Conservation (phyloP, 176 grass and related monocot genomes). For the Oropetium thomaeum region DNA sequence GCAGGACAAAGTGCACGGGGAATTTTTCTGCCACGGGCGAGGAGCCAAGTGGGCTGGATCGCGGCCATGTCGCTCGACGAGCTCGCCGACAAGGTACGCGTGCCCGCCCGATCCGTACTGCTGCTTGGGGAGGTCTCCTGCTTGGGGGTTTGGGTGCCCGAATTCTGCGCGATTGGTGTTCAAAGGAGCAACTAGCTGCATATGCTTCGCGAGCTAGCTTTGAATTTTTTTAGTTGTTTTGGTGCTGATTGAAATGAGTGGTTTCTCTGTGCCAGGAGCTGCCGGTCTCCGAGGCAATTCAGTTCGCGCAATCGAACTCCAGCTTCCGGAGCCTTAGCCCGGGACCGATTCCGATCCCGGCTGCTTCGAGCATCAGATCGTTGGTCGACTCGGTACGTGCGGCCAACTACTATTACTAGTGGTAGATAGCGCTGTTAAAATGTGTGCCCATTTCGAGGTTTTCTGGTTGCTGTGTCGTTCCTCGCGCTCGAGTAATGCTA, state of each 20-base stretch:
- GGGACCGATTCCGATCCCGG: constrained; percentile 38
- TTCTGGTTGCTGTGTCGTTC: not conserved
- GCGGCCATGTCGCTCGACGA: constrained; percentile 50
- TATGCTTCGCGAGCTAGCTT: not conserved
- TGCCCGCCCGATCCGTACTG: not conserved
- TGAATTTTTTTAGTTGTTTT: not conserved
- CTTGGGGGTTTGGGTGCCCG: not conserved
- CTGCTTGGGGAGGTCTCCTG: not conserved
- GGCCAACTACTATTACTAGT: too few species aligned
- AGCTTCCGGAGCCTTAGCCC: constrained; percentile 42
- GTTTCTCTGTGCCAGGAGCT: constrained; percentile 17
- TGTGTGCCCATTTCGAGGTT: constrained; percentile 8
- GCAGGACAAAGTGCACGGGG: not conserved
- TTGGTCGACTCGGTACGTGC: constrained; percentile 41
- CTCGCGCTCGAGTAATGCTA: not conserved
- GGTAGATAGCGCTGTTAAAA: not conserved
- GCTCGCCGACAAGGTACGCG: constrained; percentile 39
- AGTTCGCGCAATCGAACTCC: constrained; percentile 15
- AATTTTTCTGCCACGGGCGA: not conserved
- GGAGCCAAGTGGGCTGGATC: constrained; percentile 22
- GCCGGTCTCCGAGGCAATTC: not conserved
- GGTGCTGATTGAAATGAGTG: constrained; percentile 31
- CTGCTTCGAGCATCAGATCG: constrained; percentile 35
- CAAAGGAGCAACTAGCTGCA: not conserved
- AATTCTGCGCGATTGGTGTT: not conserved